A percentile compares a stretch with the other conserved stretches of the same genome.
Conservation (phyloP, 164 flowering plant genomes). For the Amborella trichopoda region DNA sequence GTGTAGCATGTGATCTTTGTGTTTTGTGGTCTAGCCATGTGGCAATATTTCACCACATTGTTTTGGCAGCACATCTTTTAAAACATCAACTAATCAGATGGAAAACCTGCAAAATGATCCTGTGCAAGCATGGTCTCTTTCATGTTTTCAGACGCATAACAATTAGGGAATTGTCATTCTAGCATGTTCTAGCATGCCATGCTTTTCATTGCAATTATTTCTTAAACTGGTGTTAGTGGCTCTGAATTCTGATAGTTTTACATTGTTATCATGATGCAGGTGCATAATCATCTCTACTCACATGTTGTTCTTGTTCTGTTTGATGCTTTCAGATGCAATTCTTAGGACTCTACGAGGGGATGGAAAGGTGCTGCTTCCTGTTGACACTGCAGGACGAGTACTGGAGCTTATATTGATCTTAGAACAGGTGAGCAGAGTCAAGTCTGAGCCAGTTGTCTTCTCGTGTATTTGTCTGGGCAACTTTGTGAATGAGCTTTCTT, state of each 20-base stretch:
- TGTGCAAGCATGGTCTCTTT: too few relatives aligned
- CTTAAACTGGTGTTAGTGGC: too few relatives aligned
- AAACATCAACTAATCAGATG: too few relatives aligned
- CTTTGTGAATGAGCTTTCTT: neutral
- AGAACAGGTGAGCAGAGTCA: slow-evolving; percentile 54
- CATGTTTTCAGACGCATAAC: too few relatives aligned
- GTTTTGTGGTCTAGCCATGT: too few relatives aligned
- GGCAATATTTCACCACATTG: too few relatives aligned
- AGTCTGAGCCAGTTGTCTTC: neutral
- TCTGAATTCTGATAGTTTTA: neutral
- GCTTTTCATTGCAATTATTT: too few relatives aligned
- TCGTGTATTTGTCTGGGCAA: neutral
- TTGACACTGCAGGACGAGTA: slow-evolving; percentile 90
- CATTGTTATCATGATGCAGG: neutral
- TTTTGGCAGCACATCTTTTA: too few relatives aligned
- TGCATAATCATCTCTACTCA: neutral
- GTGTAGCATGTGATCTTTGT: too few relatives aligned
- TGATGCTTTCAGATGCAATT: slow-evolving; percentile 37
- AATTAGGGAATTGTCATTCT: too few relatives aligned
- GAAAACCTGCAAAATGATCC: too few relatives aligned
- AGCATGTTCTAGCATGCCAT: too few relatives aligned
- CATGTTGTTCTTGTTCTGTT: neutral
- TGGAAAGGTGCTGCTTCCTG: slow-evolving; percentile 87
- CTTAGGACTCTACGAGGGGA: slow-evolving; percentile 53
- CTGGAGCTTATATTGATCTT: slow-evolving; percentile 73